Base-by-base conservation (phyloP, 371 early-diverging fungal species). In the Mucor sp. region DNA sequence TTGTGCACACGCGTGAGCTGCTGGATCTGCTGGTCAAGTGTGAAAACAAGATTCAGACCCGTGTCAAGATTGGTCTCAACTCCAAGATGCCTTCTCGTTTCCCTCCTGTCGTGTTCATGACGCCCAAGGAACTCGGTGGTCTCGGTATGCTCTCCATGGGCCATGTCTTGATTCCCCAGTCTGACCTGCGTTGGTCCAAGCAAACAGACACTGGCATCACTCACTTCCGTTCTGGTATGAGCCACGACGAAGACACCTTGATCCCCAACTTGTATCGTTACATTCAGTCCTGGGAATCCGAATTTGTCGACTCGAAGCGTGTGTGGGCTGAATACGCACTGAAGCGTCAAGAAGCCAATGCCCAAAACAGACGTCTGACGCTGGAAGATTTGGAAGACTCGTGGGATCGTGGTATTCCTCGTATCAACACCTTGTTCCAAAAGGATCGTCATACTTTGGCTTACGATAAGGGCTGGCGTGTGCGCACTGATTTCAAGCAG, bases 121-220 rank as follows among this genome's bases (percentile, higher is more conserved):
- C 74, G 1, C 78, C 78, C 23, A 77, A 77, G 27, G 98, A 99
- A 83, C 81, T 97, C 66, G 99, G 99, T 72, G 99, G 99, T 65
- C 87, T 99, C 23, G 98, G 98, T 66, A 98, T 99, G 99, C 85
- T 99, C 48, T 97, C 95, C 25, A 98, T 98, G 98, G 98, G 98
- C 64, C 98, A 98, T 65, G 95, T 98, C 17, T 83, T 98, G 62
- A 98, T 98, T 68, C 99, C 98, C 39, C 96, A 97, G 79, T 94
- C 95, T 43, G 98, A 99, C 78, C 77, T 97, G 69, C 92, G 98
- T 37, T 98, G 97, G 97, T 92, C 94, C 32, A 93, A 96, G 75
- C 98, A 98, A 81, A 98, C 99, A 3, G 97, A 97, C 62, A 91
- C 94, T 0, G 98, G 97, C 43, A 96, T 98, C 71, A 95, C 98